Conservation (phyloP, 371 early-diverging fungal species). For the Circinella minor region DNA sequence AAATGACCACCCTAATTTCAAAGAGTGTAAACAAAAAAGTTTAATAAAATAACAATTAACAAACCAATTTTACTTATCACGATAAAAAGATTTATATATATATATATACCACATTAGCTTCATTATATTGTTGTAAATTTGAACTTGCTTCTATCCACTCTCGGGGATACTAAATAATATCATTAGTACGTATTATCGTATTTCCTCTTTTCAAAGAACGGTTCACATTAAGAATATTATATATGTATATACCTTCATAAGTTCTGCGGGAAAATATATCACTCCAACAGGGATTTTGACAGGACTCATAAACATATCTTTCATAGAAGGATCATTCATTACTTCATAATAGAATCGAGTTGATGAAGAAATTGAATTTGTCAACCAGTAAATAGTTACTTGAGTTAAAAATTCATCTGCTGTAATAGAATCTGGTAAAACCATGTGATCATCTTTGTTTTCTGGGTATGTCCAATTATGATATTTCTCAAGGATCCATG, state of each 20-base stretch:
- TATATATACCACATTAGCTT: slow-evolving; percentile 30
- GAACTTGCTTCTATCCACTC: slow-evolving; percentile 57
- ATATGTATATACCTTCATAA: slow-evolving; percentile 44
- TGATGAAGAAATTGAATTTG: slow-evolving; percentile 66
- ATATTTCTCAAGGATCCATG: slow-evolving; percentile 74
- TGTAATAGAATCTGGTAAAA: slow-evolving; percentile 49
- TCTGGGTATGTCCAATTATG: slow-evolving; percentile 55
- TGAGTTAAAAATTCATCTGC: slow-evolving; percentile 63
- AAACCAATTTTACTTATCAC: background rate
- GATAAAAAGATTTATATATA: background rate
- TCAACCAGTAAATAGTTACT: slow-evolving; percentile 66
- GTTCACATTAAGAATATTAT: too few species aligned
- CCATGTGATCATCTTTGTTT: slow-evolving; percentile 27
- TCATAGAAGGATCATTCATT: background rate
- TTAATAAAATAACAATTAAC: background rate
- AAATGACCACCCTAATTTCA: slow-evolving; percentile 68
- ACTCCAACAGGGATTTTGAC: slow-evolving; percentile 54
- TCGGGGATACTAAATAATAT: slow-evolving; percentile 41
- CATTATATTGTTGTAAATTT: slow-evolving; percentile 32
- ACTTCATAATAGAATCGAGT: slow-evolving; percentile 72
- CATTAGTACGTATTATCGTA: background rate
- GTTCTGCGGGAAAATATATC: slow-evolving; percentile 63
- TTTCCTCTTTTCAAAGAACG: background rate
- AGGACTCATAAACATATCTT: background rate
- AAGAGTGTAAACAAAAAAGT: background rate